Base-by-base conservation (phyloP, 73 alveolate species). In the Breviolum minutum region DNA sequence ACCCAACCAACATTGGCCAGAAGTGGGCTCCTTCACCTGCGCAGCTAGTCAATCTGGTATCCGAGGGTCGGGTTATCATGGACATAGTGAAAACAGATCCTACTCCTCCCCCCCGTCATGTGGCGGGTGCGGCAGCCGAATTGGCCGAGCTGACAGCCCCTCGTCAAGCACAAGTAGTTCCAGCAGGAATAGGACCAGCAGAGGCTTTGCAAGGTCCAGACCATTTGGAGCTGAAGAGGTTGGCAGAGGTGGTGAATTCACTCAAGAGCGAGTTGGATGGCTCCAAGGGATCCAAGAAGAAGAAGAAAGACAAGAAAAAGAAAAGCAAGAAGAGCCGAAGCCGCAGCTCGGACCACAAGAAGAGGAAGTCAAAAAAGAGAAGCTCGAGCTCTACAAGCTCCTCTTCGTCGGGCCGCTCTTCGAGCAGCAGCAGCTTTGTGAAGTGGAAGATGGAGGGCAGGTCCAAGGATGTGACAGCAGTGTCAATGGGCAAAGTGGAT, bases 251-350 rank as follows among this genome's bases (percentile, higher is more conserved):
- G 94, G 63, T 85, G 32, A 81, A 81, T 32, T 20, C 20, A 27
- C 90, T 30, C 19, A 32, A 29, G 16, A 7, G 29, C 9, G 68
- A 32, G 70, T 40, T 32, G 24, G 70, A 81, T 5, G 90, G 48
- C 63, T 9, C 17, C 26, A 60, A 85, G 61, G n/a, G 60, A 61
- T 16, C 54, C 6, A 17, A n/a, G 76, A 63, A 62, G 69, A n/a
- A 29, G 76, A 85, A 85, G 94, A 63, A 62, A 30, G 14, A 29
- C 69, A 85, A 85, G 94, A 85, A 85, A 63, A 85, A 85, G n/a
- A 17, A 12, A 16, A 8, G n/a, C 63, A 16, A 24, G n/a, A 60
- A 62, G n/a, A 85, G 80, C 26, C 80, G 63, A 17, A 60, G 94
- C 26, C 80, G 80, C 11, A n/a, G 94, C 80, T 24, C 61, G 61